Conservation (phyloP, 2,329 filamentous ascomycete genomes). For the Hymenoscyphus repandus region DNA sequence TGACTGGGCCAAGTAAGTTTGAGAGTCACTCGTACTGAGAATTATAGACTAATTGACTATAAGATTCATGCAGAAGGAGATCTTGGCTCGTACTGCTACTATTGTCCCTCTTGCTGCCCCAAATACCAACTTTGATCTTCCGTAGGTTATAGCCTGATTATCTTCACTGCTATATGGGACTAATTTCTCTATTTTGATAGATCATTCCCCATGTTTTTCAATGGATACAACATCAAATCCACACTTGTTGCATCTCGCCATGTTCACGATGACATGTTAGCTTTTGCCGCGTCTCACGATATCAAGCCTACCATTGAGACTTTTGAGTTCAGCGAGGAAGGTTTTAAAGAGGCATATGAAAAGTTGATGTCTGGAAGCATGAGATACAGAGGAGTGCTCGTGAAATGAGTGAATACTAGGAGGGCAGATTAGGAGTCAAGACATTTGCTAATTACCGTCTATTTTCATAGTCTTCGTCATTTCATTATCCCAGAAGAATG, state of each 20-base stretch:
- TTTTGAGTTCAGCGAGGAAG: constrained; percentile 8
- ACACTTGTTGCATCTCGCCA: constrained; percentile 7
- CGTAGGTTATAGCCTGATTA: neutral
- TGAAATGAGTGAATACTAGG: too few relatives aligned
- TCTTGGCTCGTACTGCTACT: constrained; percentile 42
- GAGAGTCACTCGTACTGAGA: neutral
- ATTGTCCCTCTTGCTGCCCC: constrained; percentile 39
- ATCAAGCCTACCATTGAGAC: constrained; percentile 13
- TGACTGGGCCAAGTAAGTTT: constrained; percentile 31
- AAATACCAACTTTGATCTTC: constrained; percentile 6
- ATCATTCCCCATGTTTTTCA: constrained; percentile 4
- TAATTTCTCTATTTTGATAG: too few relatives aligned
- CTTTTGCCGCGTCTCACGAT: constrained; percentile 9
- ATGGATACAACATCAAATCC: constrained; percentile 10
- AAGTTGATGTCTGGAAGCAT: constrained; percentile 8
- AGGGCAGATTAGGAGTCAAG: too few relatives aligned
- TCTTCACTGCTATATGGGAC: too few relatives aligned
- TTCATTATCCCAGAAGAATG: too few relatives aligned
- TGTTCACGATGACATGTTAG: constrained; percentile 12
- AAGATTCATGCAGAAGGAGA: constrained; percentile 11
- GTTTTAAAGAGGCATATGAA: constrained; percentile 4
- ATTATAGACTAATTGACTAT: neutral
- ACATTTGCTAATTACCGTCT: too few relatives aligned
- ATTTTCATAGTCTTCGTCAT: too few relatives aligned
- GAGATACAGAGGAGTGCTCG: constrained; percentile 12